Conservation (phyloP, 1,284 basidiomycete genomes). For the Cryptococcus jaspeensis region DNA sequence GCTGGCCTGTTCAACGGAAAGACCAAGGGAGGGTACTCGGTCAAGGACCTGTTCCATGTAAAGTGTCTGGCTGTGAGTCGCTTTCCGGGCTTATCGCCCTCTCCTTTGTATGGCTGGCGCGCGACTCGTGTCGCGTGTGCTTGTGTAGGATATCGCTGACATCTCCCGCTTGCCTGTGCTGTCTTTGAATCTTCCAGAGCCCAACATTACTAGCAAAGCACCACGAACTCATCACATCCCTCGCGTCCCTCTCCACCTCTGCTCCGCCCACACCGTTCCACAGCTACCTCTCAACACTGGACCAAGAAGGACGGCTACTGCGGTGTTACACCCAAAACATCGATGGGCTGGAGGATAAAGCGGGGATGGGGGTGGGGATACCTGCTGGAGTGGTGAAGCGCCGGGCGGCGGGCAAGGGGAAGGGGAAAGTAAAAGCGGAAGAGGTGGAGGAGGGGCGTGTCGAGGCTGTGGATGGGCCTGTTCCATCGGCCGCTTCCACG, state of each 20-base stretch:
- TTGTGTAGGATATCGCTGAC: not conserved
- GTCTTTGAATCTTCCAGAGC: conserved; percentile 17
- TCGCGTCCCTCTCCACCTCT: conserved; percentile 68
- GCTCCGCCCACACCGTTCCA: conserved; percentile 85
- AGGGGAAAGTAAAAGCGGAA: not conserved
- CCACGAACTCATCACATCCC: conserved; percentile 71
- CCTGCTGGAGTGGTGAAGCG: conserved; percentile 8
- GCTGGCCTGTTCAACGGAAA: conserved; percentile 77
- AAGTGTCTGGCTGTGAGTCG: conserved; percentile 77
- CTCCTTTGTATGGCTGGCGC: too few species aligned
- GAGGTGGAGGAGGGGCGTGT: too few species aligned
- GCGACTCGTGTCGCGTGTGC: too few species aligned
- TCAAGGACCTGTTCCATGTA: conserved; percentile 89
- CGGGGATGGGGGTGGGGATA: conserved; percentile 62
- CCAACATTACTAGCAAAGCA: conserved; percentile 66
- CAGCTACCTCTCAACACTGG: conserved; percentile 68
- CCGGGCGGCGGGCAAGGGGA: not conserved
- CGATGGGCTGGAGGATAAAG: conserved; percentile 81
- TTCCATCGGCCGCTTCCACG: too few species aligned
- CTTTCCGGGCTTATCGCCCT: not conserved
- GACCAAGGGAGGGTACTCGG: conserved; percentile 53
- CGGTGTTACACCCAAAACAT: conserved; percentile 96
- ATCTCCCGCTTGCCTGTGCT: not conserved
- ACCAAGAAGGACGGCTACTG: conserved; percentile 72
- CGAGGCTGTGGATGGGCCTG: too few species aligned